phyloP scores from a whole-genome alignment of 2,329 filamentous ascomycete genomes.

The Aspergillus ustus region DNA sequence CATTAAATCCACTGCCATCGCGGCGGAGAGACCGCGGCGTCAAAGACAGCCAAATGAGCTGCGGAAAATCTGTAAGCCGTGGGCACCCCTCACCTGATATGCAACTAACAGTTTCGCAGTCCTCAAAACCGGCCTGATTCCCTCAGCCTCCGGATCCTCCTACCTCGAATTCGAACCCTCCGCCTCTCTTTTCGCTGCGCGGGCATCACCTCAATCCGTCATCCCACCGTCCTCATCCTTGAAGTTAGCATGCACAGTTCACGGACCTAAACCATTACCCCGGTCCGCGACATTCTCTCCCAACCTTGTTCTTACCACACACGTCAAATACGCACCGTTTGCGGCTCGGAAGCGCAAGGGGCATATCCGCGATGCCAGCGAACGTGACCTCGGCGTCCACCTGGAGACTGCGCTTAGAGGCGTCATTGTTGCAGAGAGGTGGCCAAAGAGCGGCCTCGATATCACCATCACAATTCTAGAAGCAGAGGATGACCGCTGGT shows the following conservation, averaged over 20 bases:
- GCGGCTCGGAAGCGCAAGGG: slow-evolving; percentile 81
- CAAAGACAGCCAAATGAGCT: slow-evolving; percentile 71
- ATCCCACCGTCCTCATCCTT: slow-evolving; percentile 68
- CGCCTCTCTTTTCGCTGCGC: slow-evolving; percentile 48
- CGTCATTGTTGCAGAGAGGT: slow-evolving; percentile 88
- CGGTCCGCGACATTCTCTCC: slow-evolving; percentile 90
- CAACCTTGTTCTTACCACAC: slow-evolving; percentile 86
- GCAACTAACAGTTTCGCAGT: slow-evolving; percentile 57
- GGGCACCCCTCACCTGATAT: neutral
- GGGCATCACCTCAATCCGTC: slow-evolving; percentile 50
- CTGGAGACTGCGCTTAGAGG: slow-evolving; percentile 88
- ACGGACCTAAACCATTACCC: slow-evolving; percentile 88
- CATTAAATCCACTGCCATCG: slow-evolving; percentile 51
- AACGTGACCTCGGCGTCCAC: slow-evolving; percentile 88
- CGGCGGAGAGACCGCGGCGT: slow-evolving; percentile 56
- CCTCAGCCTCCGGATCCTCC: slow-evolving; percentile 90
- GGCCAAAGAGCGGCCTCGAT: slow-evolving; percentile 99
- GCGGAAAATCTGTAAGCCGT: slow-evolving; percentile 78
- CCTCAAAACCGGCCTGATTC: slow-evolving; percentile 87
- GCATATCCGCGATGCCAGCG: slow-evolving; percentile 81
- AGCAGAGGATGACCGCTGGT: slow-evolving; percentile 80
- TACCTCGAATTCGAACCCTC: slow-evolving; percentile 62
- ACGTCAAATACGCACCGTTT: slow-evolving; percentile 96
- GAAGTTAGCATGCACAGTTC: slow-evolving; percentile 91
- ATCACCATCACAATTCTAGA: slow-evolving; percentile 91